A percentile compares a stretch with the other conserved stretches of the same genome.
Evolutionary conservation across 2,329 filamentous ascomycete genomes (phyloP).

Genomic region (Hymenoscyphus scutula): DNA sequence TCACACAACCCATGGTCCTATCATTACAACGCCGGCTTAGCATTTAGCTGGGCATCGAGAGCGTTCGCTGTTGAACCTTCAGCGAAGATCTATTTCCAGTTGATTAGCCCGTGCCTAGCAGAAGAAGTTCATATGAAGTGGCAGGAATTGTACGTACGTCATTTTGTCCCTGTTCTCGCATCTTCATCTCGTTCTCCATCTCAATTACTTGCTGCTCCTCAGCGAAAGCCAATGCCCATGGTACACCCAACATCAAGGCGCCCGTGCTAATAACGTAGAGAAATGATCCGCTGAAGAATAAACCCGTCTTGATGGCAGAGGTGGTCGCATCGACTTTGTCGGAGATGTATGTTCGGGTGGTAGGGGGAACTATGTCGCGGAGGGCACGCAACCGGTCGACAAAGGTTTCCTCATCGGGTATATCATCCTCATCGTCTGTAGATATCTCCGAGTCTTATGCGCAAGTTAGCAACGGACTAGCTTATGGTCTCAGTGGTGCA

Average conservation of each 20-base stretch:
- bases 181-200: constrained; percentile 96
- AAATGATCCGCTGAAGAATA: constrained; percentile 77
- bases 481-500: constrained; percentile 9
- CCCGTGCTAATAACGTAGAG: constrained; percentile 90
- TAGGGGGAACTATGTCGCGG: constrained; percentile 73
- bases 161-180: constrained; percentile 80
- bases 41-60: constrained; percentile 32
- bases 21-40: constrained; percentile 35
- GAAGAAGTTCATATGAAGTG: not conserved
- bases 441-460: constrained; percentile 76
- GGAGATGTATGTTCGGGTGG: constrained; percentile 66
- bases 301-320: constrained; percentile 56
- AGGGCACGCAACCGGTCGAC: constrained; percentile 70
- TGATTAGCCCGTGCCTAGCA: constrained; percentile 16
- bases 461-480: constrained; percentile 17
- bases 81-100: constrained; percentile 27
- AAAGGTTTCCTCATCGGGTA: constrained; percentile 55
- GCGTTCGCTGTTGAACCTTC: constrained; percentile 25
- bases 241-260: constrained; percentile 84
- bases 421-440: constrained; percentile 69
- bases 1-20: constrained; percentile 12
- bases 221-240: constrained; percentile 86
- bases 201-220: constrained; percentile 97
- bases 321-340: constrained; percentile 56
- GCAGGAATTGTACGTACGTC: constrained; percentile 51